Conservation (phyloP, 768 basidiomycete species). For the Dioszegia hungarica region DNA sequence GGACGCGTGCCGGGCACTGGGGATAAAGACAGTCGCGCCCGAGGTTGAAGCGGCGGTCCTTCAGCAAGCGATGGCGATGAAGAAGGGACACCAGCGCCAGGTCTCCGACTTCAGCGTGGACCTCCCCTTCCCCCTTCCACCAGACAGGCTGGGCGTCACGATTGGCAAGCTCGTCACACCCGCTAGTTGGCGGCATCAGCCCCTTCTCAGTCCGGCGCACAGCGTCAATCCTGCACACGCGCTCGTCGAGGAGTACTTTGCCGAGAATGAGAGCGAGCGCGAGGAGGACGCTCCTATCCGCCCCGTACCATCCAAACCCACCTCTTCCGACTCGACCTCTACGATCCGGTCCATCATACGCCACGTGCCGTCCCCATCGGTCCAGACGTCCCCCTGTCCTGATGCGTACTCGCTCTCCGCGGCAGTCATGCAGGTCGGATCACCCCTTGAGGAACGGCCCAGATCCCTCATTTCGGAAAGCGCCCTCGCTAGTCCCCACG, state of each 20-base stretch:
- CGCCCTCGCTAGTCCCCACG: no score
- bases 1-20: not conserved
- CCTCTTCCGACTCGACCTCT: not conserved
- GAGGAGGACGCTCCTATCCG: not conserved
- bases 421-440: slow-evolving; percentile 2
- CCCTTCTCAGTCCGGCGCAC: not conserved
- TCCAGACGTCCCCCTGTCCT: not conserved
- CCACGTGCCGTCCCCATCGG: not conserved
- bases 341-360: not conserved
- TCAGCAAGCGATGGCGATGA: not conserved
- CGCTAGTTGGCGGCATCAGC: not conserved
- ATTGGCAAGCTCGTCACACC: not conserved
- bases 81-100: not conserved
- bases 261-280: not conserved
- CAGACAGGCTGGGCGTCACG: not conserved
- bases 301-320: not conserved
- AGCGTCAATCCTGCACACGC: not conserved
- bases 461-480: no score
- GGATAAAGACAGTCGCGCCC: not conserved
- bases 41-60: not conserved
- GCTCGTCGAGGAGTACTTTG: not conserved
- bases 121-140: slow-evolving; percentile 12
- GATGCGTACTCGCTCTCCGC: slow-evolving; percentile 1
- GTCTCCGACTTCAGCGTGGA: slow-evolving; percentile 2
- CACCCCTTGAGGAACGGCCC: not conserved